These are phyloP conservation scores for Firmiana major DNA, from an alignment of 345 rosid species.

Conservation along the genomic window DNA sequence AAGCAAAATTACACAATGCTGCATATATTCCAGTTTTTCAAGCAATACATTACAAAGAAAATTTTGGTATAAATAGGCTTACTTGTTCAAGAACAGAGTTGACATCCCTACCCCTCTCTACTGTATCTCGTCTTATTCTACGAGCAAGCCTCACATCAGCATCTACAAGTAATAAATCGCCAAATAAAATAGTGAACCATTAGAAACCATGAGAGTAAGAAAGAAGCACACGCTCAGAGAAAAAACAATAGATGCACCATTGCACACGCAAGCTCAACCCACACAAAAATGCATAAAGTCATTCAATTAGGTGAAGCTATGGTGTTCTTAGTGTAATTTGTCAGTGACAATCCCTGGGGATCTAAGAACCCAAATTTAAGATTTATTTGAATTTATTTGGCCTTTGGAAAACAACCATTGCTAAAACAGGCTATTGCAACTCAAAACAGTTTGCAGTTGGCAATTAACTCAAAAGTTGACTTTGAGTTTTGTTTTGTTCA, in stretches of 20 bases:
- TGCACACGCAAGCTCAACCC: neutral
- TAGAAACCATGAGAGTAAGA: neutral
- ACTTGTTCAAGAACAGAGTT: slow-evolving; percentile 97
- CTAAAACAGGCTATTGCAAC: neutral
- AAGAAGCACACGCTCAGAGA: neutral
- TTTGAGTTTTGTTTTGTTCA: neutral
- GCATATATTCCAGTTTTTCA: neutral
- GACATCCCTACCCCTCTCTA: slow-evolving; percentile 90
- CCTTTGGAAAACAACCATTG: neutral
- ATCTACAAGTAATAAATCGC: slow-evolving; percentile 49
- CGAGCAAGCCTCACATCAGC: slow-evolving; percentile 99
- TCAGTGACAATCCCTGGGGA: neutral
- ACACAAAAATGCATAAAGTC: neutral
- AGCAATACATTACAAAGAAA: slow-evolving; percentile 9
- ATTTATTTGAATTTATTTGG: neutral
- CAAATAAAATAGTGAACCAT: slow-evolving; percentile 15
- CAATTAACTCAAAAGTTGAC: neutral
- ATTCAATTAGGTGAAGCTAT: neutral
- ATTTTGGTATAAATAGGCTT: slow-evolving; percentile 13
- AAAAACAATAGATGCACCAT: neutral
- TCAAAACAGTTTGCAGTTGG: neutral
- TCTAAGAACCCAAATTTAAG: neutral
- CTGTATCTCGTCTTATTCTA: slow-evolving; percentile 91
- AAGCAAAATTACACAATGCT: neutral
- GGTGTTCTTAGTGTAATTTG: neutral